Evolutionary conservation across 768 basidiomycete genomes (phyloP), one percentile per base, ranked within the genome.

Genomic region (Pluteus cervinus): DNA sequence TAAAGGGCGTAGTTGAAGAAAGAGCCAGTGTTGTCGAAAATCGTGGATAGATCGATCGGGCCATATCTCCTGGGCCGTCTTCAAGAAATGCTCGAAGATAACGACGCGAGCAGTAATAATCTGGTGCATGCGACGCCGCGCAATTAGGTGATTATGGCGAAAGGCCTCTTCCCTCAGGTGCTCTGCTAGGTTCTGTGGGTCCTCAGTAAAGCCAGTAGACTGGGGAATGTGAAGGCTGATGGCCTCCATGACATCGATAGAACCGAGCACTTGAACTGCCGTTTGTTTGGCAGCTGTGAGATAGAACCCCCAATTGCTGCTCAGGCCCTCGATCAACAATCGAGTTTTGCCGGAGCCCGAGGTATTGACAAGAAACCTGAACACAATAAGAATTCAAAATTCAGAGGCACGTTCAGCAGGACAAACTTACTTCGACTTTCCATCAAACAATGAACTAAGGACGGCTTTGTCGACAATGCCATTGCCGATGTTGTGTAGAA

Each of bases 341-440:
- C 68, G 54, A 1, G 68, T 69, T 44, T 71, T 71, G n/a, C 68
- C 68, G 2, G 68, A 69, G 5, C 68, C 68, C 16, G 68, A 71
- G 0, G 69, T 71, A 31, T 71, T 71, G 23, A 71, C 64, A n/a
- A 71, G 57, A 39, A 68, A 65, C 10, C 66, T 68, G 36, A n/a
- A n/a, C n/a, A n/a, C n/a, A n/a, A n/a, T n/a, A n/a, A n/a, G n/a
- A n/a, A n/a, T n/a, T n/a, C n/a, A n/a, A n/a, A n/a, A n/a, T n/a
- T n/a, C n/a, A n/a, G n/a, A n/a, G n/a, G n/a, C n/a, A n/a, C n/a
- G n/a, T n/a, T n/a, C n/a, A n/a, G n/a, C n/a, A n/a, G n/a, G n/a
- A n/a, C n/a, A n/a, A n/a, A n/a, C n/a, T n/a, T n/a, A n/a, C n/a
- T n/a, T n/a, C n/a, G n/a, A n/a, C n/a, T n/a, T n/a, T n/a, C n/a